Base-by-base conservation (phyloP, 2,329 filamentous ascomycete genomes). In the Remersonia thermophila region DNA sequence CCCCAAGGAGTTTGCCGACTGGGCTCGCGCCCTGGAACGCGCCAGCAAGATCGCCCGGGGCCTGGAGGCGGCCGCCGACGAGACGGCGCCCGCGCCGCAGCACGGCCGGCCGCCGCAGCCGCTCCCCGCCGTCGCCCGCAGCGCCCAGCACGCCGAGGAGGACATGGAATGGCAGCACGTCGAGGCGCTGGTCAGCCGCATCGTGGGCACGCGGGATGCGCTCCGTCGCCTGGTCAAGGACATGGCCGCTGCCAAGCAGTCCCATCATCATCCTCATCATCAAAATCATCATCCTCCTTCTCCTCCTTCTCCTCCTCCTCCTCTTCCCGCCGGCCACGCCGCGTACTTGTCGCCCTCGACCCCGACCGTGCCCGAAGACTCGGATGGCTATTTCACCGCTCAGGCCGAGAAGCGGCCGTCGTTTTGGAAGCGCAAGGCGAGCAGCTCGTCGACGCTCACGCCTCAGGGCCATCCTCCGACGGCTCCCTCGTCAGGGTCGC, bases 341-440 rank as follows among this genome's bases (percentile, higher is more conserved):
- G 53, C 59, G 18, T 55, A 61, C 44, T 50, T 70, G 25, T 62
- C 61, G 47, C 57, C 62, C 1, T 55, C 50, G 18, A 58, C 58
- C 0, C 59, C 63, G 2, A 55, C 57, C 11, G 49, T 59, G 3
- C 52, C 63, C 3, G 69, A 72, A 15, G 71, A 71, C 12, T 55
- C 56, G 3, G 73, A 71, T 26, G 65, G 73, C 39, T 79, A 77
- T 48, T 76, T 74, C 18, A 47, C 60, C 2, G 47, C 56, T 7
- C 48, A 53, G 7, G 50, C 59, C 3, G 77, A 85, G 36, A 84
- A 69, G 54, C 72, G 76, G 40, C 67, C 84, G n/a, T n/a, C n/a
- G 0, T 96, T 98, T 53, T 98, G 91, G 91, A 93, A 86, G 57
- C 77, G 89, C 32, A 95, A 93, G 59, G 66, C 79, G 1, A 87